Evolutionary conservation across 2,329 filamentous ascomycete genomes (phyloP), one percentile per base, ranked within the genome.

Genomic region (Samsoniella hepiali): DNA sequence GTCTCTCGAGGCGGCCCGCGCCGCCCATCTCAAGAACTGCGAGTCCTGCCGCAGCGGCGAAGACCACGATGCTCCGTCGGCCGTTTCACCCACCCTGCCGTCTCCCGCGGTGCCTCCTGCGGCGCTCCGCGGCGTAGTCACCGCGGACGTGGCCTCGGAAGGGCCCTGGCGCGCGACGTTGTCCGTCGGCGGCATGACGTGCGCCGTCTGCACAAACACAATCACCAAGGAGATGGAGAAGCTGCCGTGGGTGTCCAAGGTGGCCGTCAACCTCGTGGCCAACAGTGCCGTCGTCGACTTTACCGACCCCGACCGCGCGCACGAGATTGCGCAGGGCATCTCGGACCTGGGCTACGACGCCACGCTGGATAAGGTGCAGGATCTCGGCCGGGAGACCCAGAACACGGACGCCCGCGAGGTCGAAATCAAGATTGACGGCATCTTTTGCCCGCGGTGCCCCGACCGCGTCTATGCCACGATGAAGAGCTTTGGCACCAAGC

Each of bases 391-490:
- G 65, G 75, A 77, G 10, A 79, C 82, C 63, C 72, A 78, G 31
- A 57, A 68, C 3, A 66, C 59, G 1, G 64, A 75, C 54, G 73
- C 79, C 58, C 79, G 90, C 54, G 86, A 84, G 1, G 81, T 91
- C 2, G 83, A 88, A 62, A 85, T 93, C 63, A 76, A 75, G 45
- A 79, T 94, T 56, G 82, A 89, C 57, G 91, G 91, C 56, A 88
- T 93, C 77, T 91, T 90, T 74, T 93, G 91, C 74, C 80, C 83
- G 15, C 86, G 90, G 69, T 93, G 90, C 68, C 88, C 89, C 1
- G 77, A 80, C 5, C 79, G 84, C 34, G 82, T 91, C 36, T 72
- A 78, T 22, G 78, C 78, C 42, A 83, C 80, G 3, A 74, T 92
- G 15, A 76, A 76, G 5, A 78, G 81, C 2, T 85, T 88, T 67